Conservation (phyloP, 345 rosid genomes). For the Streptanthus diversifolius region DNA sequence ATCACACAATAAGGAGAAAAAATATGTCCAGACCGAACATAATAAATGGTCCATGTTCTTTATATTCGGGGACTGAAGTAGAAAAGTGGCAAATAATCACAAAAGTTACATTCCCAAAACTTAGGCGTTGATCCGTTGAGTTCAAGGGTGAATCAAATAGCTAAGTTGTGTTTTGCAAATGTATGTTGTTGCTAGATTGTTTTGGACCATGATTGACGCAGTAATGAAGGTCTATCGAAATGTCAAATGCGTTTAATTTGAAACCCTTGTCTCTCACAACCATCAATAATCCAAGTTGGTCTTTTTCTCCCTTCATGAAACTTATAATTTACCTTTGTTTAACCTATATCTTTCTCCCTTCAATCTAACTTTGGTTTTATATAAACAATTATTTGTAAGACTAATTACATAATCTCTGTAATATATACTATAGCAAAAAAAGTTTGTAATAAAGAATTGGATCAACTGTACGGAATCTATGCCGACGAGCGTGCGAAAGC, state of each 20-base stretch:
- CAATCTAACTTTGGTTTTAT: neutral
- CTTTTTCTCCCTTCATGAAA: neutral
- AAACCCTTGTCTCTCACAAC: neutral
- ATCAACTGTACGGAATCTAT: neutral
- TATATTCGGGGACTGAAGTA: no score
- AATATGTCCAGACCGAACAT: no score
- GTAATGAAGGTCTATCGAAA: neutral
- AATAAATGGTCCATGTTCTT: no score
- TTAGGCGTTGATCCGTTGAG: neutral
- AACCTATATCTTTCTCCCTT: neutral
- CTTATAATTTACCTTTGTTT: neutral
- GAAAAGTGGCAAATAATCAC: no score
- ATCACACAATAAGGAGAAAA: neutral
- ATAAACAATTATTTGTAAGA: neutral
- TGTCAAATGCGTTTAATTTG: neutral
- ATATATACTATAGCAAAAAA: neutral
- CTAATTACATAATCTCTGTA: neutral
- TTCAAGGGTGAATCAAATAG: neutral
- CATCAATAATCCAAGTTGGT: neutral
- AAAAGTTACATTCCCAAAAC: neutral
- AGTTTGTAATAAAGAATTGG: conserved; percentile 3
- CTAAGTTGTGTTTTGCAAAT: neutral
- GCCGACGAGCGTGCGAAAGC: conserved; percentile 12
- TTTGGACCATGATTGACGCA: no score
- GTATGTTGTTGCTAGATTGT: neutral